Conservation (phyloP, 2,329 filamentous ascomycete species). For the Sporothrix variecibatus region DNA sequence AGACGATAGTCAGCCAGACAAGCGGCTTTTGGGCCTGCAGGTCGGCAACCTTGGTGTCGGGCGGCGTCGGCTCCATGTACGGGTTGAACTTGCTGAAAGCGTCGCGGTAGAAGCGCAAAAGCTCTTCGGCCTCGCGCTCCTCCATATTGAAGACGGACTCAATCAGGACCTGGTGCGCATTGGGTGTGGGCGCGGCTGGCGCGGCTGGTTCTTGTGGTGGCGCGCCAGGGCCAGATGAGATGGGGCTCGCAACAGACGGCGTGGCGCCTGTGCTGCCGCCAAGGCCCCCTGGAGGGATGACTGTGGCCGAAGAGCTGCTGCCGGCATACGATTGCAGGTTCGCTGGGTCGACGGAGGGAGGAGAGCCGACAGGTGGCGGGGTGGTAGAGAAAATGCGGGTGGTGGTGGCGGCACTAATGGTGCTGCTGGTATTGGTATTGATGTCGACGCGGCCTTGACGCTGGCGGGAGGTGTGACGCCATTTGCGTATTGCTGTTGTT, state of each 20-base stretch:
- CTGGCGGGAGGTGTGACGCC: neutral
- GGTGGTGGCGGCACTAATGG: neutral
- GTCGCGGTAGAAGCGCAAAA: conserved; percentile 30
- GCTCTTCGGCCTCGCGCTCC: conserved; percentile 29
- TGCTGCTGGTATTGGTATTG: conserved; percentile 8
- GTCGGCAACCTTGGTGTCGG: conserved; percentile 22
- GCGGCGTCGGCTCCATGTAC: conserved; percentile 25
- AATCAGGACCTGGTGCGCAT: conserved; percentile 16
- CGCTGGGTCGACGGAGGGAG: neutral
- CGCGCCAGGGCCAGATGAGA: neutral
- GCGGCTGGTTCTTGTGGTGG: conserved; percentile 1
- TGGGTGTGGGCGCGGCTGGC: neutral
- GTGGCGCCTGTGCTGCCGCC: neutral
- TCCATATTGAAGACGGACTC: conserved; percentile 28
- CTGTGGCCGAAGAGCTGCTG: neutral
- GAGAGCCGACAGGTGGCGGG: conserved; percentile 6
- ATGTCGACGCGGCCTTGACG: neutral
- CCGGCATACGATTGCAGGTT: neutral
- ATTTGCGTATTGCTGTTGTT: conserved; percentile 8
- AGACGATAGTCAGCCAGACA: conserved; percentile 34
- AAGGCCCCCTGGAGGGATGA: neutral
- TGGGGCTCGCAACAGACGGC: neutral
- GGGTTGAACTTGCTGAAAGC: conserved; percentile 29
- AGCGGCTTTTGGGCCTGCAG: conserved; percentile 30
- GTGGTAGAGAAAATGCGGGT: conserved; percentile 9